phyloP scores from a whole-genome alignment of 2,329 filamentous ascomycete genomes.

The Calonectria pseudoturangicola region DNA sequence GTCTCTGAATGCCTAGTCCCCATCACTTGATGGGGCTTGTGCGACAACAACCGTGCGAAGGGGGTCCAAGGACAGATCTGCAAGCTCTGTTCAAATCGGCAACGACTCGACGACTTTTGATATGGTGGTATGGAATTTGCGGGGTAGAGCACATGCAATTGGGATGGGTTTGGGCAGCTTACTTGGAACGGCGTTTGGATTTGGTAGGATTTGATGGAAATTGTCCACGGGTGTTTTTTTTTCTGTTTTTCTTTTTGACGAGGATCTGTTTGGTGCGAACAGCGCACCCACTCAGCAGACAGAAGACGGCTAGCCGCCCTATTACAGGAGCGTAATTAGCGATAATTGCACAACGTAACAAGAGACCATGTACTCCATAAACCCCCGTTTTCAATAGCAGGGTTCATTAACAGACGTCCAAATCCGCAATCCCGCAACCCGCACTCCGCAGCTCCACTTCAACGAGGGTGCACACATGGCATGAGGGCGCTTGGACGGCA shows the following conservation, averaged over 20 bases:
- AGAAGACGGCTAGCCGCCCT: constrained; percentile 39
- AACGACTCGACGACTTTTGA: constrained; percentile 28
- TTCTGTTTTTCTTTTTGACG: constrained; percentile 28
- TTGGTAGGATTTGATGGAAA: constrained; percentile 46
- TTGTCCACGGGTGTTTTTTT: constrained; percentile 46
- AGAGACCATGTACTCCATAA: constrained; percentile 35
- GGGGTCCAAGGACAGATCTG: constrained; percentile 31
- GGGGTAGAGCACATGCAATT: constrained; percentile 40
- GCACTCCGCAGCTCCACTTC: constrained; percentile 14
- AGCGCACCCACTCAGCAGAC: constrained; percentile 22
- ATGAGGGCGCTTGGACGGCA: background rate
- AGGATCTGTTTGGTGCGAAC: constrained; percentile 30
- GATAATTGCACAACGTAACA: constrained; percentile 47
- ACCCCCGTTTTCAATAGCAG: background rate
- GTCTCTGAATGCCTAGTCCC: background rate
- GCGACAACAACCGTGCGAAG: background rate
- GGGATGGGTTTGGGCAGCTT: constrained; percentile 27
- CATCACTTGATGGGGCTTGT: background rate
- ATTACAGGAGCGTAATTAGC: constrained; percentile 53
- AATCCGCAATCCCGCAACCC: constrained; percentile 14
- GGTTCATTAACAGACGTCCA: background rate
- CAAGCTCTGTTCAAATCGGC: constrained; percentile 1
- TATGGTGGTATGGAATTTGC: constrained; percentile 28
- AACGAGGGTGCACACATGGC: constrained; percentile 9
- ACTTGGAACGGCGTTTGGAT: constrained; percentile 49